A percentile compares a stretch with the other conserved stretches of the same genome.
These are phyloP conservation scores for Moricandia moricandioides DNA, from an alignment of 345 rosid species.

Conservation along the genomic window DNA sequence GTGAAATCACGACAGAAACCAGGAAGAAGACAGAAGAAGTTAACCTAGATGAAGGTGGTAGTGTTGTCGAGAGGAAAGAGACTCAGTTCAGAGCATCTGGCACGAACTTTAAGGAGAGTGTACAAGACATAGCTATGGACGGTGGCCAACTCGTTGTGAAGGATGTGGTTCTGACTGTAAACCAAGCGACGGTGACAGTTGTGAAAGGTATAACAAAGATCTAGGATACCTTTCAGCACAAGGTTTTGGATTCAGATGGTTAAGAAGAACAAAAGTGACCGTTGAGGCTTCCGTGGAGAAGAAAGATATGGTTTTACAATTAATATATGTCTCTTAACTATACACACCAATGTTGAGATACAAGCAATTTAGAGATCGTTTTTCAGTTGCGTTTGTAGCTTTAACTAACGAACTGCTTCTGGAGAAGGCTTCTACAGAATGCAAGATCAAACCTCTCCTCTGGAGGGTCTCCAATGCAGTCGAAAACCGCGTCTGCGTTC, in stretches of 20 bases:
- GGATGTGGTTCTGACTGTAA: constrained; percentile 78
- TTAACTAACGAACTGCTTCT: constrained; percentile 71
- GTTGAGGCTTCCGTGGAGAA: constrained; percentile 33
- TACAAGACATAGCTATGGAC: constrained; percentile 75
- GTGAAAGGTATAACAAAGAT: constrained; percentile 76
- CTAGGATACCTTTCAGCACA: no score
- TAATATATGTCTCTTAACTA: background rate
- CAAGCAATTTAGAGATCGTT: background rate
- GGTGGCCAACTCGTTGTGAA: constrained; percentile 74
- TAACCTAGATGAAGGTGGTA: constrained; percentile 36
- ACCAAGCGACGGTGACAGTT: constrained; percentile 80
- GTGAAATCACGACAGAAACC: constrained; percentile 30
- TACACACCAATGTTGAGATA: constrained; percentile 5
- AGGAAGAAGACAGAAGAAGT: constrained; percentile 44
- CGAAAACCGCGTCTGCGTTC: constrained; percentile 87
- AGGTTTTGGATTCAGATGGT: constrained; percentile 40
- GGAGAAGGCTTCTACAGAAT: constrained; percentile 77
- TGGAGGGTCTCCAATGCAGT: constrained; percentile 95
- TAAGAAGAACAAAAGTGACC: constrained; percentile 41
- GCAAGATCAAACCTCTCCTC: constrained; percentile 80
- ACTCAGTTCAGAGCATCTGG: constrained; percentile 30
- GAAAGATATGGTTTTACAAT: background rate
- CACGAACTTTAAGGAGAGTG: constrained; percentile 71
- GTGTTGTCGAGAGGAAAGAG: constrained; percentile 45
- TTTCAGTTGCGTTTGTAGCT: background rate